Percentiles rank a stretch among this genome's conserved stretches.
phyloP scores from a whole-genome alignment of 2,329 filamentous ascomycete genomes.

The Sclerotiophoma versabilis region DNA sequence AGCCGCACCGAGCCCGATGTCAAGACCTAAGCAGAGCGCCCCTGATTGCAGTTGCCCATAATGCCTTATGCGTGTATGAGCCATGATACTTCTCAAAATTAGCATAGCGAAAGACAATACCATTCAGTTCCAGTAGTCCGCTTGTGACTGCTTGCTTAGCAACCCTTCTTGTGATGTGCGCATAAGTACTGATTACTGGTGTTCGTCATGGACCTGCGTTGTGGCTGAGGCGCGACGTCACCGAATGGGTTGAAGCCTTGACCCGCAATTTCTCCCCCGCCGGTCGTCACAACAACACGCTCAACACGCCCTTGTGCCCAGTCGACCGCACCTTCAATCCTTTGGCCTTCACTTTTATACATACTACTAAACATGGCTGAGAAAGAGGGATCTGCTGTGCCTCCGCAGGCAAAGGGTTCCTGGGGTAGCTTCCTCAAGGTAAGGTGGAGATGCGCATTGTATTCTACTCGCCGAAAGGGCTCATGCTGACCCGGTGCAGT shows the following conservation, averaged over 20 bases:
- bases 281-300: conserved; percentile 15
- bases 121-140: conserved; percentile 6
- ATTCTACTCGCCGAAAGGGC: background rate
- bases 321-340: background rate
- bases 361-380: conserved; percentile 27
- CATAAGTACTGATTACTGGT: background rate
- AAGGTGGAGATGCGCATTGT: conserved; percentile 8
- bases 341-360: background rate
- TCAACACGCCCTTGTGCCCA: background rate
- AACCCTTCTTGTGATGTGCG: no score
- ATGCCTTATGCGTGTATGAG: conserved; percentile 13
- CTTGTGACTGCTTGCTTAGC: background rate
- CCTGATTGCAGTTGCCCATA: background rate
- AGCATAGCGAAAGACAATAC: conserved; percentile 21
- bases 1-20: conserved; percentile 94
- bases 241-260: conserved; percentile 5
- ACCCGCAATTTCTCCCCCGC: conserved; percentile 13
- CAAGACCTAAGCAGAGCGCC: conserved; percentile 72
- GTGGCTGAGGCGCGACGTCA: conserved; percentile 18
- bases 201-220: conserved; percentile 14
- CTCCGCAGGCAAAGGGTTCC: conserved; percentile 54
- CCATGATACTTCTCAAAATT: conserved; percentile 18
- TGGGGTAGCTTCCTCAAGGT: conserved; percentile 61
- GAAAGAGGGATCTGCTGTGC: conserved; percentile 56
- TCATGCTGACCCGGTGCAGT: conserved; percentile 43